Evolutionary conservation across 352 stramenopile species (phyloP), one percentile per base, ranked within the genome.

Genomic region (Peronosclerospora sorghi): DNA sequence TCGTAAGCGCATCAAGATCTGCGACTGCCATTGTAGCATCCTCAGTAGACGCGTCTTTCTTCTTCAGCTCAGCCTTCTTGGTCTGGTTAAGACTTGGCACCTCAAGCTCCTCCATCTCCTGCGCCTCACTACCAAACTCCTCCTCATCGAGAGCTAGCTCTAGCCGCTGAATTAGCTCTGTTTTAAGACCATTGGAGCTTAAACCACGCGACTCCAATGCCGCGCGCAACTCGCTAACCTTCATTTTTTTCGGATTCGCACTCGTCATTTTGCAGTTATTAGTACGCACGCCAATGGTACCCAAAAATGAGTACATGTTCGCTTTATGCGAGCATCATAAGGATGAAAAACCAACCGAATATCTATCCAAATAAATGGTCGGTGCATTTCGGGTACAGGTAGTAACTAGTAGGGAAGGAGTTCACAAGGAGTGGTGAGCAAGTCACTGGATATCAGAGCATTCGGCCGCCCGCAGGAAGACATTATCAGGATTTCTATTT

Each of bases 191-290:
- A 43, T 85, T 85, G 26, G 73, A 87, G 68, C 74, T 90, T 36
- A 94, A 55, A 6, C 65, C 65, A 38, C 82, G 77, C 43, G 75
- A 74, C 60, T 88, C 76, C 23, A 94, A 66, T 56, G 83, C 80
- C 44, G 80, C 56, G 47, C 78, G 77, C 47, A 94, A 65, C 69
- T 94, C 82, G 59, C 73, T 87, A 54, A 94, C 82, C 58, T 92
- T 94, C 78, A 94, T 91, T 67, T 91, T 91, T 71, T 92, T 94
- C 15, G 82, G 82, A 53, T 84, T 78, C 60, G 91, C 54, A 43
- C 56, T 78, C 40, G 62, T 77, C 49, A 74, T 75, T 39, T 48
- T 51, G 21, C 21, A 26, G 21, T 3, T 26, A 26, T 6, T 26
- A 6, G 21, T 26, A 26, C 3, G 21, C 21, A 26, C 3, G 21